Evolutionary conservation across 768 basidiomycete genomes (phyloP).

Genomic region (Tephrocybe sp.): DNA sequence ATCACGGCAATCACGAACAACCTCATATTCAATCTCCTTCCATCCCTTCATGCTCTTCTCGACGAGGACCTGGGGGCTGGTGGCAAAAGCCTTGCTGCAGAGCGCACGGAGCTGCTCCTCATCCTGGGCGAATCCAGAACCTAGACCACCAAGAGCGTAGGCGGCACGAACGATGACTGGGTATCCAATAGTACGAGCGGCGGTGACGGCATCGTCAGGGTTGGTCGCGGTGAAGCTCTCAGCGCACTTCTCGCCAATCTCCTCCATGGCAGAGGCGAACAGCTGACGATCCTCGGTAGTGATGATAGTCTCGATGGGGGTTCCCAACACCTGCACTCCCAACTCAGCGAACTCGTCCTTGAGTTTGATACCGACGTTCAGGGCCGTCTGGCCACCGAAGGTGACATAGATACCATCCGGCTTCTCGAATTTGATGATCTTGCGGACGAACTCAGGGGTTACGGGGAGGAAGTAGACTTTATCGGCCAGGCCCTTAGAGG

Average conservation of each 20-base stretch:
- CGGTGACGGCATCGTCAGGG: slow-evolving; percentile 76
- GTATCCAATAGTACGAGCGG: slow-evolving; percentile 85
- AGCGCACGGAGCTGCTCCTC: slow-evolving; percentile 86
- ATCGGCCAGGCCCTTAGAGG: slow-evolving; percentile 95
- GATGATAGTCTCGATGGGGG: slow-evolving; percentile 96
- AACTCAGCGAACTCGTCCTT: slow-evolving; percentile 93
- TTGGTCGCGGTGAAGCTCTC: slow-evolving; percentile 88
- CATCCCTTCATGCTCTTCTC: slow-evolving; percentile 99
- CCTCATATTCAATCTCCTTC: slow-evolving; percentile 99
- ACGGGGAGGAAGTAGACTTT: slow-evolving; percentile 99
- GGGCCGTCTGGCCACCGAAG: slow-evolving; percentile 96
- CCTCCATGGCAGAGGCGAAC: slow-evolving; percentile 91
- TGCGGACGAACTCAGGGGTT: slow-evolving; percentile 95
- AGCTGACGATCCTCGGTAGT: slow-evolving; percentile 95
- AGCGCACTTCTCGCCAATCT: slow-evolving; percentile 95
- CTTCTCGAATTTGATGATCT: slow-evolving; percentile 98
- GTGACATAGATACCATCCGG: slow-evolving; percentile 99
- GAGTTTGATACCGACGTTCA: slow-evolving; percentile 95
- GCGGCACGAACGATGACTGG: slow-evolving; percentile 97
- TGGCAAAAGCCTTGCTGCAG: slow-evolving; percentile 95
- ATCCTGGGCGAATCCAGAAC: slow-evolving; percentile 95
- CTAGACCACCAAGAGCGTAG: slow-evolving; percentile 93
- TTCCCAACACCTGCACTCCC: slow-evolving; percentile 93
- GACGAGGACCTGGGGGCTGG: slow-evolving; percentile 96
- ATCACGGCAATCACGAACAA: slow-evolving; percentile 94